A percentile compares a stretch with the other conserved stretches of the same genome.
Conservation (phyloP, 495 filamentous ascomycete species). For the Penicillium lagena region DNA sequence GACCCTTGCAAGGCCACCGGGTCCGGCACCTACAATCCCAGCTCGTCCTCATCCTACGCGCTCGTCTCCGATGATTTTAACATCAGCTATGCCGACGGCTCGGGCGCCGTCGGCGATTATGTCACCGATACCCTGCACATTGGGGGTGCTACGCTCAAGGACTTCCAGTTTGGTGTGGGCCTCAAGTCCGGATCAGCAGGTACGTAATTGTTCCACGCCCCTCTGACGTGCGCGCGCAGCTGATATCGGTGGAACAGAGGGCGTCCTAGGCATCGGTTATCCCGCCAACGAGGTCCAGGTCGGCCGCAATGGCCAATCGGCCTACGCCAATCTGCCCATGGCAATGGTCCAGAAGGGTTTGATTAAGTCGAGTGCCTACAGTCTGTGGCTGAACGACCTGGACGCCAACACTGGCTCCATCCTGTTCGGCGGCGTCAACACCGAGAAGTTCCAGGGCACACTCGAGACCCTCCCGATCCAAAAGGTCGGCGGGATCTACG, state of each 20-base stretch:
- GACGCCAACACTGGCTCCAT: slow-evolving; percentile 71
- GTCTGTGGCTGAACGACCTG: slow-evolving; percentile 48
- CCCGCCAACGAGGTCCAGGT: slow-evolving; percentile 73
- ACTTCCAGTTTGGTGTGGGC: slow-evolving; percentile 83
- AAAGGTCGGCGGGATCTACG: slow-evolving; percentile 46
- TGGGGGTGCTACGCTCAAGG: slow-evolving; percentile 50
- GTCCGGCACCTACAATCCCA: slow-evolving; percentile 66
- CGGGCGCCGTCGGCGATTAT: slow-evolving; percentile 77
- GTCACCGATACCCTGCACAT: slow-evolving; percentile 71
- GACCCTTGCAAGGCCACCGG: slow-evolving; percentile 40
- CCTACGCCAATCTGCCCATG: slow-evolving; percentile 76
- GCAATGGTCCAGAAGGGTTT: slow-evolving; percentile 62
- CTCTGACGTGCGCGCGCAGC: not conserved
- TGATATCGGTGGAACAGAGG: slow-evolving; percentile 36
- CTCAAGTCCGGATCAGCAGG: slow-evolving; percentile 58
- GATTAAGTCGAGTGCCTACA: slow-evolving; percentile 80
- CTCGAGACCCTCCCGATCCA: slow-evolving; percentile 75
- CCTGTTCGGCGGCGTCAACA: slow-evolving; percentile 89
- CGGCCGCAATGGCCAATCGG: slow-evolving; percentile 44
- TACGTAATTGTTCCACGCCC: slow-evolving; percentile 9
- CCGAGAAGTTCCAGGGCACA: slow-evolving; percentile 63
- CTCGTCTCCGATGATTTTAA: slow-evolving; percentile 77
- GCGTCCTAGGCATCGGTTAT: slow-evolving; percentile 93
- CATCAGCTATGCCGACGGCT: slow-evolving; percentile 86
- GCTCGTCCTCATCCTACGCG: slow-evolving; percentile 71